A percentile compares a stretch with the other conserved stretches of the same genome.
These are phyloP conservation scores for Botryosphaeria dothidea DNA, from an alignment of 2,329 filamentous ascomycete genomes.

Conservation along the genomic window DNA sequence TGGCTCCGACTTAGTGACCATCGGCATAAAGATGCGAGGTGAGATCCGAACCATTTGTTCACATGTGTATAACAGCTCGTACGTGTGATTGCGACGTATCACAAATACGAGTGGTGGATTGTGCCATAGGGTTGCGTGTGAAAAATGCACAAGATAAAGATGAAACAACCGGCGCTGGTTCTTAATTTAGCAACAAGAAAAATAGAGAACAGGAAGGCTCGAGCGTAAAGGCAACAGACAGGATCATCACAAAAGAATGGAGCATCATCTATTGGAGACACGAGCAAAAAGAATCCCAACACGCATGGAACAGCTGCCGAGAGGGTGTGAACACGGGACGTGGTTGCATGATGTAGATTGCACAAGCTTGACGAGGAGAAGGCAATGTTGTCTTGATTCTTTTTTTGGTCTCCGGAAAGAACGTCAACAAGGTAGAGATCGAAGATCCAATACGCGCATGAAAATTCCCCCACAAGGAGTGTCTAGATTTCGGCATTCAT, in stretches of 20 bases:
- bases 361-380: neutral
- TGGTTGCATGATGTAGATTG: neutral
- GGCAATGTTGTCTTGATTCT: neutral
- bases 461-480: neutral
- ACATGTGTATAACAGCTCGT: no score
- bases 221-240: no score
- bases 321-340: neutral
- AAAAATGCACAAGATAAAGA: neutral
- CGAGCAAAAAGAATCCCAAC: neutral
- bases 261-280: no score
- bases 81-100: neutral
- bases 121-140: neutral
- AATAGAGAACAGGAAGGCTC: neutral
- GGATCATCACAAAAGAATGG: no score
- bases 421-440: neutral
- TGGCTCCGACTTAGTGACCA: no score
- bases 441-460: neutral
- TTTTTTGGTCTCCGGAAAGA: neutral
- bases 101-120: neutral
- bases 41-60: no score
- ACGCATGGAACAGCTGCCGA: neutral
- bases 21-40: no score
- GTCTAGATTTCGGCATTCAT: slow-evolving; percentile 13
- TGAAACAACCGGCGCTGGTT: neutral
- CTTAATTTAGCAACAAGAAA: neutral